A percentile compares a stretch with the other conserved stretches of the same genome.
Evolutionary conservation across 2,329 filamentous ascomycete genomes (phyloP).

Genomic region (Stagonosporopsis rhizophila): DNA sequence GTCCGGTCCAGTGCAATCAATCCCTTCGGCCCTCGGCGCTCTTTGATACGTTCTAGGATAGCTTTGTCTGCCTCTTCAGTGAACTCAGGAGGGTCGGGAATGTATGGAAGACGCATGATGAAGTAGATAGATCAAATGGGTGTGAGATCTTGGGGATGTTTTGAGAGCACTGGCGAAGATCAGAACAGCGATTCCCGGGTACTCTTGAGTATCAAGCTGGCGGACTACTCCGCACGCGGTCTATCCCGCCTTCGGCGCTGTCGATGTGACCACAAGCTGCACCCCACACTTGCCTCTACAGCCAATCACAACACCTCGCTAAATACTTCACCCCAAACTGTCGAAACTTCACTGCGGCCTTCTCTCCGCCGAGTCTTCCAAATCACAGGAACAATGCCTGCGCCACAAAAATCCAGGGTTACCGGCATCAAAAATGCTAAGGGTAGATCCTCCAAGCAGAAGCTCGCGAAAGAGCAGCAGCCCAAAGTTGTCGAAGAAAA

Average conservation of each 20-base stretch:
- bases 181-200: background rate
- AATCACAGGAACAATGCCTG: constrained; percentile 9
- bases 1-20: constrained; percentile 62
- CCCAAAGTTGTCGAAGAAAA: constrained; percentile 12
- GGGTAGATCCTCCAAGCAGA: constrained; percentile 17
- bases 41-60: constrained; percentile 59
- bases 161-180: background rate
- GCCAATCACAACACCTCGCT: constrained; percentile 17
- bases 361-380: constrained; percentile 10
- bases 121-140: background rate
- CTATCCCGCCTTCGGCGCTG: constrained; percentile 1
- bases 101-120: constrained; percentile 63
- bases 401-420: constrained; percentile 4
- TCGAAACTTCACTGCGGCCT: constrained; percentile 18
- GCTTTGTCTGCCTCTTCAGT: constrained; percentile 56
- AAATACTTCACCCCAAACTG: constrained; percentile 14
- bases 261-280: background rate
- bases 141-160: background rate
- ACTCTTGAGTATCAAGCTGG: background rate
- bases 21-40: constrained; percentile 58
- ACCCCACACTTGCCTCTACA: constrained; percentile 8
- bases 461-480: constrained; percentile 20
- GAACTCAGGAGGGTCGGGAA: constrained; percentile 59
- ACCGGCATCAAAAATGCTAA: constrained; percentile 28
- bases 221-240: background rate